phyloP scores from a whole-genome alignment of 176 grass and related monocot species.

The Oryza brachyantha region DNA sequence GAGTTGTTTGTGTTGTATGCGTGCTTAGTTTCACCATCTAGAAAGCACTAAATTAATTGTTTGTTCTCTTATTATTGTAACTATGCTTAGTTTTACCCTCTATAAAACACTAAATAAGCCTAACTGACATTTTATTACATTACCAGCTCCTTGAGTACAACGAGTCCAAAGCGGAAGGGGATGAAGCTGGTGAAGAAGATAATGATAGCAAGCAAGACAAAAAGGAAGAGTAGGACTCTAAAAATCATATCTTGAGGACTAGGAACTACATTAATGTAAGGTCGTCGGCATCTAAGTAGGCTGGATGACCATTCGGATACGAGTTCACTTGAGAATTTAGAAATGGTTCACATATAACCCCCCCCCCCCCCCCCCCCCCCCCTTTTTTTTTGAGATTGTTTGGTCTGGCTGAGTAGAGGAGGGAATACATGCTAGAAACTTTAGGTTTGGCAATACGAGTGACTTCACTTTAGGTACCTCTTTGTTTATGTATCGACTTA shows the following conservation, averaged over 20 bases:
- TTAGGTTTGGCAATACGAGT: neutral
- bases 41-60: no score
- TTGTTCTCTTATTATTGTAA: neutral
- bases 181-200: constrained; percentile 24
- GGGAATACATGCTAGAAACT: neutral
- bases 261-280: neutral
- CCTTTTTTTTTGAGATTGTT: constrained; percentile 23
- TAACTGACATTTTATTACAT: neutral
- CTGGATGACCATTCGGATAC: neutral
- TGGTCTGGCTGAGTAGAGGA: neutral
- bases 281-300: neutral
- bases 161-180: constrained; percentile 47
- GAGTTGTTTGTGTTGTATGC: neutral
- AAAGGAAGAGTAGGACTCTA: constrained; percentile 32
- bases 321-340: constrained; percentile 18
- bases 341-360: constrained; percentile 8
- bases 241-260: neutral
- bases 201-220: constrained; percentile 25
- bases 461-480: neutral
- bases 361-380: no score
- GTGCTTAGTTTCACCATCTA: neutral
- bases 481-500: neutral
- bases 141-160: constrained; percentile 63
- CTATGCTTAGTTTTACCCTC: no score
- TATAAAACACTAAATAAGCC: neutral